These are phyloP conservation scores for Periconia sp. DNA, from an alignment of 2,329 filamentous ascomycete species.

Conservation along the genomic window DNA sequence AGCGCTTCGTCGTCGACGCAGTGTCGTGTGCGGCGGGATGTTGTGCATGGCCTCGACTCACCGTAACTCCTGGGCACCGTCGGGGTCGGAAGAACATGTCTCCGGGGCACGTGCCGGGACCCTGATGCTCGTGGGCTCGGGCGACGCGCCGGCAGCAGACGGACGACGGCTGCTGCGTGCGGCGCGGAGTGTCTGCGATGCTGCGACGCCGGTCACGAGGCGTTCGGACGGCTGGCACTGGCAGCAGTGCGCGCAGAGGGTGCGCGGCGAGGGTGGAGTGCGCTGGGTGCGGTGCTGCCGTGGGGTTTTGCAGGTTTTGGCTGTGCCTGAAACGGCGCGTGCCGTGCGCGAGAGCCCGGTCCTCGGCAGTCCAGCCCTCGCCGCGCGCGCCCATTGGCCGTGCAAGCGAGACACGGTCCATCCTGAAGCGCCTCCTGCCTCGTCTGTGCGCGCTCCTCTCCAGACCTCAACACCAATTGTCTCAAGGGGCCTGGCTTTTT, in stretches of 20 bases:
- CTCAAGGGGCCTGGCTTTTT: slow-evolving; percentile 39
- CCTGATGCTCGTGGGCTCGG: too few relatives aligned
- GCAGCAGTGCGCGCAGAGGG: too few relatives aligned
- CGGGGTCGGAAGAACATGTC: slow-evolving; percentile 13
- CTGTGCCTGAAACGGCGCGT: slow-evolving; percentile 5
- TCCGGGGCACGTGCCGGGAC: too few relatives aligned
- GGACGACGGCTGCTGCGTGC: too few relatives aligned
- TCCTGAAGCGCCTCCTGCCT: slow-evolving; percentile 27
- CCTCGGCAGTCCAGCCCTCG: slow-evolving; percentile 1
- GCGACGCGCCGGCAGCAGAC: too few relatives aligned
- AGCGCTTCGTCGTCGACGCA: too few relatives aligned
- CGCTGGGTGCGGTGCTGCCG: not conserved
- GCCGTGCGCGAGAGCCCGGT: not conserved
- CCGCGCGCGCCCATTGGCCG: slow-evolving; percentile 13
- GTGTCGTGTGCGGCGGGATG: too few relatives aligned
- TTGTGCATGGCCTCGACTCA: slow-evolving; percentile 20
- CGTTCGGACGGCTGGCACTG: slow-evolving; percentile 4
- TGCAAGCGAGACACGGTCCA: slow-evolving; percentile 2
- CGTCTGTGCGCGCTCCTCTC: slow-evolving; percentile 23
- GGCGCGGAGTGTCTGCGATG: too few relatives aligned
- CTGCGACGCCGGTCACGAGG: slow-evolving; percentile 5
- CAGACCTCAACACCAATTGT: slow-evolving; percentile 46
- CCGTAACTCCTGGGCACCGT: slow-evolving; percentile 17
- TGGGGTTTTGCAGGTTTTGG: too few relatives aligned
- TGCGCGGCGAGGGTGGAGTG: too few relatives aligned